phyloP scores from a whole-genome alignment of 2,329 filamentous ascomycete genomes.

The Gnomoniopsis smithogilvyi region DNA sequence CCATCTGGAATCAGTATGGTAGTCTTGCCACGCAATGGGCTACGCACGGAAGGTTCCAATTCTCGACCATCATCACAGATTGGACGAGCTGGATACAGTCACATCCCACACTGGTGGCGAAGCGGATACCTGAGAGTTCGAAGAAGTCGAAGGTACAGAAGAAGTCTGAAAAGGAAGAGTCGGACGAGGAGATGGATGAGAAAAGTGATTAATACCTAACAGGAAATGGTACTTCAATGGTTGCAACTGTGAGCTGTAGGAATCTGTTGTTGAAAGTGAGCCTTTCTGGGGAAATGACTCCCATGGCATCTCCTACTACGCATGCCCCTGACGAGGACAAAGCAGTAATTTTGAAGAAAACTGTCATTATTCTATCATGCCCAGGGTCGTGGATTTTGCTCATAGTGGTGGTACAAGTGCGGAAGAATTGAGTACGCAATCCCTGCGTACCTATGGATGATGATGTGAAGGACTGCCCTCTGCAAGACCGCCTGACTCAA shows the following conservation, averaged over 20 bases:
- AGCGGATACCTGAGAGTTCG: not conserved
- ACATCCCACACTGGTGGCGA: slow-evolving; percentile 12
- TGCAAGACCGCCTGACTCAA: not conserved
- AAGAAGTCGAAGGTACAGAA: not conserved
- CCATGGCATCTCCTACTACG: too few species aligned
- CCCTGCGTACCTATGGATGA: slow-evolving; percentile 3
- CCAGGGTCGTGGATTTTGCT: slow-evolving; percentile 16
- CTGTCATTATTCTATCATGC: slow-evolving; percentile 22
- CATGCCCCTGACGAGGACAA: not conserved
- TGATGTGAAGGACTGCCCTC: not conserved
- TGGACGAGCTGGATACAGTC: slow-evolving; percentile 66
- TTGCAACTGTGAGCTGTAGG: not conserved
- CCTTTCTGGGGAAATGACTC: too few species aligned
- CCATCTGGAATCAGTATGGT: slow-evolving; percentile 44
- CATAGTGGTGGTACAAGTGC: slow-evolving; percentile 21
- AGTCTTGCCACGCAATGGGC: slow-evolving; percentile 41
- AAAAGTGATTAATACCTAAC: not conserved
- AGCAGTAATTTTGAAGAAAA: not conserved
- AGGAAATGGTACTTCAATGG: too few species aligned
- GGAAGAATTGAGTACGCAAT: slow-evolving; percentile 1
- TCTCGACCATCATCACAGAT: slow-evolving; percentile 62
- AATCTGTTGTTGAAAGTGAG: too few species aligned
- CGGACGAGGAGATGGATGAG: not conserved
- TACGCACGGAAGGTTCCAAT: slow-evolving; percentile 12
- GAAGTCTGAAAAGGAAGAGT: not conserved